phyloP scores from a whole-genome alignment of 768 basidiomycete species.

The Calocybe indica region DNA sequence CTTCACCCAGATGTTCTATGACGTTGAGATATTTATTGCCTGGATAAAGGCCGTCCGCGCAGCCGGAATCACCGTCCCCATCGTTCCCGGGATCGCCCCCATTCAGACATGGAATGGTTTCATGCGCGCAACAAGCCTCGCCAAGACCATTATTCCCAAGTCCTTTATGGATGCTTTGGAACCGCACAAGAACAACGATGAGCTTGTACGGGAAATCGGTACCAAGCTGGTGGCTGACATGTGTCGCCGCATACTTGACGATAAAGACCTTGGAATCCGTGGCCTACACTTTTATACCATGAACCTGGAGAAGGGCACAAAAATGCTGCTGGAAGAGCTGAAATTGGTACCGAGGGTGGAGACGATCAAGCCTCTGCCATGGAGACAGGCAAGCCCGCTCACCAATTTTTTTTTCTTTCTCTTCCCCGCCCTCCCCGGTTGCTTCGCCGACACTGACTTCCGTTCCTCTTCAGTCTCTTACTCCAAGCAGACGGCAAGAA shows the following conservation, averaged over 20 bases:
- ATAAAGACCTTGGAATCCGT: constrained; percentile 66
- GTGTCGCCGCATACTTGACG: constrained; percentile 81
- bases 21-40: constrained; percentile 81
- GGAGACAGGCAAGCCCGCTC: constrained; percentile 71
- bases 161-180: constrained; percentile 70
- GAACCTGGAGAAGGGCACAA: constrained; percentile 94
- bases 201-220: constrained; percentile 87
- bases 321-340: constrained; percentile 91
- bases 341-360: constrained; percentile 84
- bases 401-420: constrained; percentile 2
- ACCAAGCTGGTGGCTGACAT: constrained; percentile 94
- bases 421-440: too few species aligned
- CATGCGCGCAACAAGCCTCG: constrained; percentile 71
- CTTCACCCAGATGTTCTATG: constrained; percentile 99
- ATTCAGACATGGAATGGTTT: constrained; percentile 98
- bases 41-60: constrained; percentile 85
- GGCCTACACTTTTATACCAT: constrained; percentile 97
- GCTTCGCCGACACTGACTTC: constrained; percentile 4
- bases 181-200: constrained; percentile 88
- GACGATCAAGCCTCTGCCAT: constrained; percentile 91
- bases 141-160: constrained; percentile 76
- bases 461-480: constrained; percentile 61
- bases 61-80: constrained; percentile 83
- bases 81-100: constrained; percentile 91
- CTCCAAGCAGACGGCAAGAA: constrained; percentile 86